Base-by-base conservation (phyloP, 805 yeast species). In the Candida yuanshanica region DNA sequence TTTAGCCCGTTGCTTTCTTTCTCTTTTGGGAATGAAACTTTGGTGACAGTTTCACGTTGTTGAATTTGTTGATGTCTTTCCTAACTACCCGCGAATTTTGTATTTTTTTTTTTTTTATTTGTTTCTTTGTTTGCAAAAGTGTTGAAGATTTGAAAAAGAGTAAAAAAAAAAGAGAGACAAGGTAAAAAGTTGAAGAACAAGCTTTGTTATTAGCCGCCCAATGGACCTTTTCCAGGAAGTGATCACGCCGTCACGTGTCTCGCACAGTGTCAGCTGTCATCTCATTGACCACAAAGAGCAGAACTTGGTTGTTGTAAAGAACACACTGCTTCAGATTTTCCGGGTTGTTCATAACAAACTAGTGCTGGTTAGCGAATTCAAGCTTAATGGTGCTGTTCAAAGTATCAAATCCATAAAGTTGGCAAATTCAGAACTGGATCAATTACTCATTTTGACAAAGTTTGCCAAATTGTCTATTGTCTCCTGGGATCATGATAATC, bases 381-480 rank as follows among this genome's bases (percentile, higher is more conserved):
- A 75, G 42, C 62, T 91, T 27, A 78, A 81, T 41, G 97, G 96
- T 6, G 66, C 71, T 26, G 74, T 89, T 18, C 69, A 80, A 2
- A 83, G 74, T 41, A 55, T 88, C 31, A 68, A 69, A 27, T 55
- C 73, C 2, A 63, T 83, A 13, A 64, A 73, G 26, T 69, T 79
- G 13, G 18, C 6, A 27, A 60, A 61, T 34, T 69, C 76, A 2
- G 55, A 62, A 3, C 56, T 74, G 31, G 93, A 87, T 51, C 77
- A 75, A 46, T 50, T 93, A 25, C 60, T 83, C 2, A 64, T 91
- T 4, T 65, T 85, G 12, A 83, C 95, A 10, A 75, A 79, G 44
- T 66, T 66, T 38, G 96, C 96, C 23, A 91, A 91, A 57, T 53
- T 89, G 31, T 84, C 95, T 0, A 62, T 90, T 14, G 62, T 91